Evolutionary conservation across 1,284 basidiomycete species (phyloP), one percentile per base, ranked within the genome.

Genomic region (Apiotrichum montevideense): DNA sequence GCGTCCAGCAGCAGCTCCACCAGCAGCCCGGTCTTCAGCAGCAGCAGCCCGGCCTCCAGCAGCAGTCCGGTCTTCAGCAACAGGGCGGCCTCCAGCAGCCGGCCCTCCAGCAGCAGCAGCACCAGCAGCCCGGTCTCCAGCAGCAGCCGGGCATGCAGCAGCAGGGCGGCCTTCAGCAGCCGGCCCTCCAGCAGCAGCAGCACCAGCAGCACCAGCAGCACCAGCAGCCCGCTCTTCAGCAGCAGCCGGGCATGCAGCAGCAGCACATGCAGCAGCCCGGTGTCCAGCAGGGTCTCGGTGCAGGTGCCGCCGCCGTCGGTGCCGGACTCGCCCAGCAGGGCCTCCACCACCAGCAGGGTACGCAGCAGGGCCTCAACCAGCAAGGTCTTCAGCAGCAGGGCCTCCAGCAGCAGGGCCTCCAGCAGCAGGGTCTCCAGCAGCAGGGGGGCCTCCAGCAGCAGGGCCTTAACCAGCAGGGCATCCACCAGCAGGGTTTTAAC

Each of bases 91-190:
- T 69, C 75, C 11, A 79, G 80, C 51, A 71, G 78, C 51, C 71
- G 69, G 41, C 6, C 21, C 8, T 3, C 37, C 37, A 39, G 37
- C 43, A 29, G 43, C 43, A 9, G 8, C 15, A 7, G 7, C 8
- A 8, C 37, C 37, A 39, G 37, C 66, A 72, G 68, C 52, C 21
- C 6, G 43, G 43, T 8, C n/a, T 44, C 43, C 15, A 29, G 74
- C 76, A 35, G 69, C 76, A 35, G 69, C 46, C 79, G 84, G 61
- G 84, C 84, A 3, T 69, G 74, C 11, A 79, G 80, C 51, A 71
- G 78, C 51, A 71, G 69, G 41, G 11, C 41, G 37, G 37, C 13
- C 6, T 15, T 6, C 41, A 11, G 41, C 41, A 57, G 29, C 68
- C 77, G 33, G 79, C 76, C 1, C 55, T 67, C 29, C 45, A 46